Evolutionary conservation across 352 stramenopile genomes (phyloP).

Genomic region (Phytopythium helicoides): DNA sequence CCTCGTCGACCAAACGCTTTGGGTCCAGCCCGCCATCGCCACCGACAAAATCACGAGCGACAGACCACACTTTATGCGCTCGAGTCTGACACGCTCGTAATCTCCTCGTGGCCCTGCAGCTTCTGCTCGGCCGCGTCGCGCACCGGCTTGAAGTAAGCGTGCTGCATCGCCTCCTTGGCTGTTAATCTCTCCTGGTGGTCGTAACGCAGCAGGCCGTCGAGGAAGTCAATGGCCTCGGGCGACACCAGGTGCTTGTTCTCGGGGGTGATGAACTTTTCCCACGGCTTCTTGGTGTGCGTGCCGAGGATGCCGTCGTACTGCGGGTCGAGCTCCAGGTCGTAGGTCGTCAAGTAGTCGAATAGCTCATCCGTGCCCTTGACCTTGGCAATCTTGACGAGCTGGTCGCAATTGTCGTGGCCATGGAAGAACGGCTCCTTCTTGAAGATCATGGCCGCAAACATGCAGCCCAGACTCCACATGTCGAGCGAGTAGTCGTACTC

Average conservation of each 20-base stretch:
- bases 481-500: slow-evolving; percentile 99
- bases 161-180: slow-evolving; percentile 97
- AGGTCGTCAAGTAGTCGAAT: slow-evolving; percentile 98
- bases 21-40: background rate
- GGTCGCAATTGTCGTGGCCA: slow-evolving; percentile 99
- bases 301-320: slow-evolving; percentile 98
- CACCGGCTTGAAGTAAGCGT: slow-evolving; percentile 98
- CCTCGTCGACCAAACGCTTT: too few relatives aligned
- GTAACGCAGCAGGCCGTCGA: slow-evolving; percentile 83
- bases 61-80: slow-evolving; percentile 44
- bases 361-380: slow-evolving; percentile 98
- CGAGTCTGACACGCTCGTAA: slow-evolving; percentile 73
- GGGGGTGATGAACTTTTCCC: slow-evolving; percentile 98
- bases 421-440: slow-evolving; percentile 99
- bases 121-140: slow-evolving; percentile 76
- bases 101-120: slow-evolving; percentile 60
- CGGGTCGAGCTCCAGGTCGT: slow-evolving; percentile 98
- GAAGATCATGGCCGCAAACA: slow-evolving; percentile 99
- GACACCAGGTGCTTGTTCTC: slow-evolving; percentile 98
- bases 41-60: slow-evolving; percentile 5
- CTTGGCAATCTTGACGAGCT: slow-evolving; percentile 99
- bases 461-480: slow-evolving; percentile 99
- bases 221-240: slow-evolving; percentile 96
- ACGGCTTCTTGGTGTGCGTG: slow-evolving; percentile 97
- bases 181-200: slow-evolving; percentile 98